These are phyloP conservation scores for Lignosus rhinocerotis DNA, from an alignment of 1,284 basidiomycete species.

Conservation along the genomic window DNA sequence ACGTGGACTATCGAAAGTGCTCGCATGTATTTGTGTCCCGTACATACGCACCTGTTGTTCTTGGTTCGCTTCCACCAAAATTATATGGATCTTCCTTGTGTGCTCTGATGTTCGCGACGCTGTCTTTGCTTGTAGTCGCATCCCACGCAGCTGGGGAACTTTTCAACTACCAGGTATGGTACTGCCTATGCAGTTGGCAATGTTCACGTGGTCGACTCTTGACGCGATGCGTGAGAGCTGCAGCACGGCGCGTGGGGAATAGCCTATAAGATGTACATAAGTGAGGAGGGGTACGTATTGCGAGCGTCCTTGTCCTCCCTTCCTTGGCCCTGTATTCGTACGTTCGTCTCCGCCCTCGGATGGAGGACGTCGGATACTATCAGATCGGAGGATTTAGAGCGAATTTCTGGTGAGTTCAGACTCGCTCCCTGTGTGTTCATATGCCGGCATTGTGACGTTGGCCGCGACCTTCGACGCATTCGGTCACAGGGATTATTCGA, in stretches of 20 bases:
- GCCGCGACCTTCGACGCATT: neutral
- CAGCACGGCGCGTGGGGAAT: too few species aligned
- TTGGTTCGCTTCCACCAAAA: slow-evolving; percentile 23
- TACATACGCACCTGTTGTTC: slow-evolving; percentile 33
- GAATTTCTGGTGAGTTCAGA: slow-evolving; percentile 27
- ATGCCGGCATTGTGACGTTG: neutral
- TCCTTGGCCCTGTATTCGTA: neutral
- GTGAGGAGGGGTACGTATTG: too few species aligned
- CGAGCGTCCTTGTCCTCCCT: too few species aligned
- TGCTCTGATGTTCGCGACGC: neutral
- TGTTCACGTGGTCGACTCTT: too few species aligned
- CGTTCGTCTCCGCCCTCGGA: neutral
- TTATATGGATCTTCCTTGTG: slow-evolving; percentile 6
- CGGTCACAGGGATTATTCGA: slow-evolving; percentile 8
- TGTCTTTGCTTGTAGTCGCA: too few species aligned
- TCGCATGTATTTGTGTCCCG: slow-evolving; percentile 51
- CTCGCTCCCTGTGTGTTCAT: neutral
- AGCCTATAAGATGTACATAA: too few species aligned
- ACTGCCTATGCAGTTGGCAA: too few species aligned
- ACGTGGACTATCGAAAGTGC: slow-evolving; percentile 65
- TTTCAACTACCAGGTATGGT: too few species aligned
- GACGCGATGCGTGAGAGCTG: too few species aligned
- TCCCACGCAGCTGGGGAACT: too few species aligned
- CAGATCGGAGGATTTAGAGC: slow-evolving; percentile 35
- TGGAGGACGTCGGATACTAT: slow-evolving; percentile 27